phyloP scores from a whole-genome alignment of 2,329 filamentous ascomycete species.

The Colletotrichum theobromicola region DNA sequence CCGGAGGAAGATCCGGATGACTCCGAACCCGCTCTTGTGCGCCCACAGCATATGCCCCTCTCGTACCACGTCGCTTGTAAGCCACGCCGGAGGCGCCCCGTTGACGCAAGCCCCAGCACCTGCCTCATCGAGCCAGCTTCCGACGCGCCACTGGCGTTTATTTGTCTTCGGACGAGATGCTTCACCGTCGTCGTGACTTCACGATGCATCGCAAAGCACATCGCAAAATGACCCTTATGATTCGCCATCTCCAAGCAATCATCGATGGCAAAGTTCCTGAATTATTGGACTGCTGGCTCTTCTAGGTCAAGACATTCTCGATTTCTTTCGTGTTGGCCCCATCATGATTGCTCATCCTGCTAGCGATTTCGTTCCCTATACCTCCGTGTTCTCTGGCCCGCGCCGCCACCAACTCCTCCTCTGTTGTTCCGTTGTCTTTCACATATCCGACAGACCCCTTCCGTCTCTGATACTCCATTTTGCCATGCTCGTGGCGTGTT shows the following conservation, averaged over 20 bases:
- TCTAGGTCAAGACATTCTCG: not conserved
- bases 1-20: not conserved
- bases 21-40: not conserved
- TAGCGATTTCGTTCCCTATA: not conserved
- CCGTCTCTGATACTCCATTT: not conserved
- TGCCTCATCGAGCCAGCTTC: not conserved
- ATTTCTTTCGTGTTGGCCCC: not conserved
- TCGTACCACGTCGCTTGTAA: not conserved
- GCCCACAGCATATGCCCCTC: not conserved
- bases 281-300: fast-evolving
- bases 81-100: constrained; percentile 2
- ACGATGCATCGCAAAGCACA: not conserved
- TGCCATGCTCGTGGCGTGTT: not conserved
- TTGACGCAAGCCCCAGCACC: not conserved
- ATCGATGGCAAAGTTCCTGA: not conserved
- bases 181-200: not conserved
- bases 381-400: not conserved
- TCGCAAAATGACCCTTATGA: not conserved
- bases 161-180: not conserved
- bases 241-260: not conserved
- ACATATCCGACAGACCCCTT: not conserved
- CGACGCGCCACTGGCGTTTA: not conserved
- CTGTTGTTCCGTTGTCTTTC: not conserved
- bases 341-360: not conserved
- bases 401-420: not conserved